Base-by-base conservation (phyloP, 495 filamentous ascomycete genomes). In the Cetradonia linearis region DNA sequence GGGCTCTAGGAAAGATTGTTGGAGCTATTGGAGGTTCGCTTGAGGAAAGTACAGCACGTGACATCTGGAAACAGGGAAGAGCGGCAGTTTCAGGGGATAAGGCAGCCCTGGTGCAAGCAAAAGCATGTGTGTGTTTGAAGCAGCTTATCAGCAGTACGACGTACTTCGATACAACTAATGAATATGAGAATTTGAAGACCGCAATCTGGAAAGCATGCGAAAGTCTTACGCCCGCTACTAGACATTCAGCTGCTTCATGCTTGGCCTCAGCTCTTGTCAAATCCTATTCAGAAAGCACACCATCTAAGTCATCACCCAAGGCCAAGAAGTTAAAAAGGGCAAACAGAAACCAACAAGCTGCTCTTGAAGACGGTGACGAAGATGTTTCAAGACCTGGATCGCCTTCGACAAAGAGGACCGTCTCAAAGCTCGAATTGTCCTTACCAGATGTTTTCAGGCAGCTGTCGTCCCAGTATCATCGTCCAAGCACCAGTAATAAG, bases 51-150 rank as follows among this genome's bases (percentile, higher is more conserved):
- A 79, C 88, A n/a, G 87, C 86, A 13, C 83, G 89, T 65, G 92
- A 96, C 68, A 82, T 91, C 31, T 97, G 91, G 93, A 99, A 96
- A 70, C 86, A 89, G 66, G 86, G 87, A 28, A 81, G 93, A 49
- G 86, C 80, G 71, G 81, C 84, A 58, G 86, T 88, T 11, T 80
- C 84, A 1, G 76, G 78, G 46, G 93, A 97, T 69, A 96, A 91
- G 69, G 85, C 90, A 11, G 80, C 83, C 6, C 78, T 94, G 47
- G 90, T 89, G 28, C 85, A 97, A 68, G 79, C 86, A 14, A 82
- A 82, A 59, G 88, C 89, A 14, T 95, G 87, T 65, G 81, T 82
- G 58, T 95, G 90, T 67, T 70, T 97, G 58, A 87, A 89, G 67
- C 76, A 83, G 50, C 71, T 97, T 56, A 72, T 87, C 34, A 83